These are phyloP conservation scores for Tulasnella sp. DNA, from an alignment of 768 basidiomycete species.

Conservation along the genomic window DNA sequence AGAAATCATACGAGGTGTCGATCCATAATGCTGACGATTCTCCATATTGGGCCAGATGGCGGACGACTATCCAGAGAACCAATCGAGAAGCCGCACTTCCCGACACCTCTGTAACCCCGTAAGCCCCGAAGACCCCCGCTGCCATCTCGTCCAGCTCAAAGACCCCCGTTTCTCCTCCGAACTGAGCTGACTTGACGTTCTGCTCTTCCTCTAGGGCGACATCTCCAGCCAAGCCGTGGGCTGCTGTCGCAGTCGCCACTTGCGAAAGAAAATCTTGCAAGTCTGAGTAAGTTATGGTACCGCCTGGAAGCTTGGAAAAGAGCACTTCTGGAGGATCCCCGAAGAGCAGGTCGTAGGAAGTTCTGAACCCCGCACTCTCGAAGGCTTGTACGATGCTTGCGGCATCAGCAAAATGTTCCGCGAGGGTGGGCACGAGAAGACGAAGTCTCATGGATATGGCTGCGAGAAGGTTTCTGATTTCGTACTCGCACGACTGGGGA, in stretches of 20 bases:
- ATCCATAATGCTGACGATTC: conserved; percentile 23
- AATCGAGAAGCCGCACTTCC: not conserved
- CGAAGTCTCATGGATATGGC: not conserved
- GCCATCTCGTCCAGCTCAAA: conserved; percentile 13
- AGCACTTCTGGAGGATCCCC: conserved; percentile 5
- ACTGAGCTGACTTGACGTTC: not conserved
- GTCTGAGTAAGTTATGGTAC: not conserved
- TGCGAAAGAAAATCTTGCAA: not conserved
- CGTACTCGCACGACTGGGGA: not conserved
- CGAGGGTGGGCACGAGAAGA: not conserved
- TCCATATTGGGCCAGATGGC: conserved; percentile 18
- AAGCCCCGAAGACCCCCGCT: not conserved
- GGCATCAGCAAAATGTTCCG: conserved; percentile 2
- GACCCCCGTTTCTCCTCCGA: conserved; percentile 28
- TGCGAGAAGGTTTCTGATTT: not conserved
- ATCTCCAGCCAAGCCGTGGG: not conserved
- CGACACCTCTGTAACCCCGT: conserved; percentile 20
- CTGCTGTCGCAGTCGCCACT: not conserved
- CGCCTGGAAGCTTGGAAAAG: not conserved
- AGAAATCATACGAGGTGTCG: conserved; percentile 26
- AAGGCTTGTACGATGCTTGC: conserved; percentile 13
- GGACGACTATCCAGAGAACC: conserved; percentile 22
- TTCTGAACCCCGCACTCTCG: conserved; percentile 11
- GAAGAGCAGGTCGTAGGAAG: conserved; percentile 19
- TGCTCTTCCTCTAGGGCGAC: not conserved